Base-by-base conservation (phyloP, 768 basidiomycete genomes). In the Rhodocollybia butyracea region DNA sequence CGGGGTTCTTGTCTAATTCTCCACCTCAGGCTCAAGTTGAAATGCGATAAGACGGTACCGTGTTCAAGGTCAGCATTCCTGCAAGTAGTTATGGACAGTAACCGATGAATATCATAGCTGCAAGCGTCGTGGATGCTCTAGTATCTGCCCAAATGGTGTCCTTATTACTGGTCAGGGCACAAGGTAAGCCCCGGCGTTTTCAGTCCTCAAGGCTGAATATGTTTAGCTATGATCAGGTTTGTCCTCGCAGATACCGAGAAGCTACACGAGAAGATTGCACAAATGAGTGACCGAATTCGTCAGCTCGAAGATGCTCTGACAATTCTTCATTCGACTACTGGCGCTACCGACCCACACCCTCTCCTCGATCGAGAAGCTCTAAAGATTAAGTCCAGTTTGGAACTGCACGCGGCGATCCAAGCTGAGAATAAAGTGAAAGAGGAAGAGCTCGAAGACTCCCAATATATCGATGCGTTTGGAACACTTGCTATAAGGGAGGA, bases 121-220 rank as follows among this genome's bases (percentile, higher is more conserved):
- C 66, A 88, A 83, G 64, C 81, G 88, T 39, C 74, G 88, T 60
- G 88, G 88, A 27, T 90, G 88, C 62, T 81, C 84, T 5, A 84
- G 84, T 11, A 90, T 91, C 52, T 91, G 89, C 69, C 88, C 87
- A 3, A 89, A 89, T 61, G 88, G 73, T 29, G 86, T 84, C 63
- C 75, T 90, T 36, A 81, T 85, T 13, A 89, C 88, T 1, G 88
- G 88, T 4, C 86, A 90, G 64, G 88, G 88, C 19, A 90, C 88
- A 38, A 77, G 88, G 87, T 86, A 61, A 54, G 15, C 41, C 32
- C 52, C 30, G 38, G 50, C 26, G 47, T 21, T 41, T 21, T 13
- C 31, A 26, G 32, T 51, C 50, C 21, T 60, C 22, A 13, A 52
- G 51, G 40, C 57, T 22, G 34, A 10, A 22, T n/a, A 8, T n/a